These are phyloP conservation scores for Dysphania ambrosioides DNA, from an alignment of 148 eudicot genomes.

Conservation along the genomic window DNA sequence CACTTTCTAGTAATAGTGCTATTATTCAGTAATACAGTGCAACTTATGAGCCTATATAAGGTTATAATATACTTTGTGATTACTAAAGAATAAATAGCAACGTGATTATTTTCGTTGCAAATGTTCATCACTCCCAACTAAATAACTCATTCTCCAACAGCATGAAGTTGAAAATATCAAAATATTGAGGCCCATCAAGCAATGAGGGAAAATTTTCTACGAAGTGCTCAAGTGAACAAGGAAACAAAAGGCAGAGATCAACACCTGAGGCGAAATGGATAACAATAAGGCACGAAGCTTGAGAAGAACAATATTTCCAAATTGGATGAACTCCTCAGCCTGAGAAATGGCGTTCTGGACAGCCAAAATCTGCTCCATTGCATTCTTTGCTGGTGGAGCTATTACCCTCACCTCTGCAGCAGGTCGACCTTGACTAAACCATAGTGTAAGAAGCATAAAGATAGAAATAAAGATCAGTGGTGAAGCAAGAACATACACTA, in stretches of 20 bases:
- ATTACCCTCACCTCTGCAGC: slow-evolving; percentile 57
- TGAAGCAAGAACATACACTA: slow-evolving; percentile 45
- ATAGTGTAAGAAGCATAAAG: slow-evolving; percentile 61
- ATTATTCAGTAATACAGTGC: no score
- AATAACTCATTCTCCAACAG: no score
- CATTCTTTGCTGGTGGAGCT: slow-evolving; percentile 76
- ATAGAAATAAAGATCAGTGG: slow-evolving; percentile 45
- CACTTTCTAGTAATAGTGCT: no score
- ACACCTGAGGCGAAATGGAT: slow-evolving; percentile 86
- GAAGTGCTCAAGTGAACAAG: no score
- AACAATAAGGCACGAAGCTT: slow-evolving; percentile 71
- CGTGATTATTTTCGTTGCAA: no score
- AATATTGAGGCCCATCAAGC: no score
- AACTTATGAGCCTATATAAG: no score
- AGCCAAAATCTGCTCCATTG: slow-evolving; percentile 91
- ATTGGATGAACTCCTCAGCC: slow-evolving; percentile 79
- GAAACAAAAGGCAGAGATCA: neutral
- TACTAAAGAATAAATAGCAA: no score
- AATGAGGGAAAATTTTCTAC: no score
- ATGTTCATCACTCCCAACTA: no score
- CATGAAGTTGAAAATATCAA: no score
- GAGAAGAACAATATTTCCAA: slow-evolving; percentile 72
- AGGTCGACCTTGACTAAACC: slow-evolving; percentile 43
- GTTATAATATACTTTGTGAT: no score
- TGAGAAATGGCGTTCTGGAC: slow-evolving; percentile 84